A percentile compares a stretch with the other conserved stretches of the same genome.
Conservation (phyloP, 805 yeast genomes). For the Wickerhamomyces sydowiorum region DNA sequence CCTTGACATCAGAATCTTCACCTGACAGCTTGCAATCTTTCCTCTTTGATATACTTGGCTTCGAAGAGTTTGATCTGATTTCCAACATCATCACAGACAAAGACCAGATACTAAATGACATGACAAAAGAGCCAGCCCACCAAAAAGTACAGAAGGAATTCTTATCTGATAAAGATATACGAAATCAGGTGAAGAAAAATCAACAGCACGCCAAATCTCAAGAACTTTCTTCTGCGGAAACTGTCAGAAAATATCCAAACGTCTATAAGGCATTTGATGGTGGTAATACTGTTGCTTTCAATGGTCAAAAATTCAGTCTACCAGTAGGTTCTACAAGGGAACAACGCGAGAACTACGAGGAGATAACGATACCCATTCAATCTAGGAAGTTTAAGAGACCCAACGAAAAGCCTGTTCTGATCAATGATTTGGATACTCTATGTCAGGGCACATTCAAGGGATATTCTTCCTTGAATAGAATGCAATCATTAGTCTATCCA, state of each 20-base stretch:
- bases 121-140: constrained; percentile 15
- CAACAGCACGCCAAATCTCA: constrained; percentile 43
- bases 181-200: constrained; percentile 45
- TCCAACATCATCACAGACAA: constrained; percentile 51
- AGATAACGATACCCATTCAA: constrained; percentile 76
- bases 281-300: constrained; percentile 63
- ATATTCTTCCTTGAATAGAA: constrained; percentile 71
- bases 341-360: constrained; percentile 63
- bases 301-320: constrained; percentile 74
- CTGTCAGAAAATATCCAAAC: constrained; percentile 68
- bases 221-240: constrained; percentile 38
- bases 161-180: constrained; percentile 50
- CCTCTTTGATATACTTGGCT: constrained; percentile 77
- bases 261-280: constrained; percentile 71
- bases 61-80: constrained; percentile 78
- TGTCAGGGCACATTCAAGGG: constrained; percentile 83
- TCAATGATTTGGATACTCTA: constrained; percentile 63
- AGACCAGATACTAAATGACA: constrained; percentile 21
- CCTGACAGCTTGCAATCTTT: constrained; percentile 65
- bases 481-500: constrained; percentile 88
- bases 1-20: constrained; percentile 30
- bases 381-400: constrained; percentile 33
- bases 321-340: constrained; percentile 78
- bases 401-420: constrained; percentile 43
- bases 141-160: constrained; percentile 24